A percentile compares a stretch with the other conserved stretches of the same genome.
Conservation (phyloP, 371 early-diverging fungal genomes). For the Haplosporangium sp. region DNA sequence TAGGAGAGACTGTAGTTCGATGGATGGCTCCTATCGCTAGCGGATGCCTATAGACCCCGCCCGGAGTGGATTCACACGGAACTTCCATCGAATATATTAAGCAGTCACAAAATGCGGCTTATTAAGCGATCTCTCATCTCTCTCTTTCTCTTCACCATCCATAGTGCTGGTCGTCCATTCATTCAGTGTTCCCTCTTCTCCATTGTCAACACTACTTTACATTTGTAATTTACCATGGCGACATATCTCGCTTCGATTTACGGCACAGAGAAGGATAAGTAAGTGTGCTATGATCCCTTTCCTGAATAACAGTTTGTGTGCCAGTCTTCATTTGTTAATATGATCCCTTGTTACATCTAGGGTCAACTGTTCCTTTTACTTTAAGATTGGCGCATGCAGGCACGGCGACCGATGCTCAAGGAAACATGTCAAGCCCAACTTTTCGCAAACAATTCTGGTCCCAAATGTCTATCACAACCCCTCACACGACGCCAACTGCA, state of each 20-base stretch:
- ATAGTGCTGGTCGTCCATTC: no score
- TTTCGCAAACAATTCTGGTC: constrained; percentile 93
- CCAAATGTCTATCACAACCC: constrained; percentile 97
- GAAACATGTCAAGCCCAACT: constrained; percentile 97
- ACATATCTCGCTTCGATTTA: constrained; percentile 93
- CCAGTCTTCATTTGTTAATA: neutral
- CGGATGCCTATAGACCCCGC: no score
- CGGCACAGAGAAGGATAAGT: constrained; percentile 97
- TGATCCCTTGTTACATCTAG: constrained; percentile 55
- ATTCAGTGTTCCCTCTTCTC: neutral
- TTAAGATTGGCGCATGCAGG: constrained; percentile 98
- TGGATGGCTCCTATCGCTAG: no score
- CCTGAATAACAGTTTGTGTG: neutral
- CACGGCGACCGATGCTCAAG: constrained; percentile 98
- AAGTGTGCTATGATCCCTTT: constrained; percentile 32
- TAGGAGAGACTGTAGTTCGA: no score
- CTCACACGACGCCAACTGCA: constrained; percentile 79
- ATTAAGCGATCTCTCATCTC: no score
- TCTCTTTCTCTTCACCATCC: no score
- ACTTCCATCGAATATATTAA: no score
- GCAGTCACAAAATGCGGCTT: no score
- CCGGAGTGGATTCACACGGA: no score
- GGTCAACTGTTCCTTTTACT: constrained; percentile 98
- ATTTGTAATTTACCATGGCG: constrained; percentile 64
- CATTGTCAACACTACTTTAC: neutral